Percentiles rank a stretch among this genome's conserved stretches.
These are phyloP conservation scores for Vanrija humicola DNA, from an alignment of 1,284 basidiomycete genomes.

Conservation along the genomic window DNA sequence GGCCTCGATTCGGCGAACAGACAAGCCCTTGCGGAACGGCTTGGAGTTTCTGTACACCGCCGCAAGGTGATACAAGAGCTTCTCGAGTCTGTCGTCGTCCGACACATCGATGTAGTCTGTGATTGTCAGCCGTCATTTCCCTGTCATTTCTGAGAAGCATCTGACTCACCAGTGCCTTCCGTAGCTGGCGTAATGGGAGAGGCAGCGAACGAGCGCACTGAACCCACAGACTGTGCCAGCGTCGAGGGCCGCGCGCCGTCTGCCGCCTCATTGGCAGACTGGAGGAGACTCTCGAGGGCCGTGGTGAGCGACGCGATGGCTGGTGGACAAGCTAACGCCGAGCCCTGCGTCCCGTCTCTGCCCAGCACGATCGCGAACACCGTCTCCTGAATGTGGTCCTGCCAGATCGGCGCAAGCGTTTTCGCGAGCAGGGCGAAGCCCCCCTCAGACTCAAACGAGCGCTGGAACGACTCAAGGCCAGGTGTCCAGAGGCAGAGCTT, in stretches of 20 bases:
- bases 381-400: constrained; percentile 28
- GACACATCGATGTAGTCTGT: not conserved
- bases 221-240: constrained; percentile 25
- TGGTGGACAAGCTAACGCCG: constrained; percentile 24
- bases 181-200: constrained; percentile 12
- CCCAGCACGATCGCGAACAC: constrained; percentile 33
- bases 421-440: constrained; percentile 43
- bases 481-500: constrained; percentile 33
- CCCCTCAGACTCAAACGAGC: constrained; percentile 46
- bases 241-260: constrained; percentile 21
- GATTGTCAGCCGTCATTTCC: not conserved
- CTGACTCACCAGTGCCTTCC: not conserved
- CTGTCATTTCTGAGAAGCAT: not conserved
- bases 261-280: constrained; percentile 24
- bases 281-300: constrained; percentile 37
- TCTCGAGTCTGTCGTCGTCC: constrained; percentile 26
- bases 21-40: constrained; percentile 33
- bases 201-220: constrained; percentile 23
- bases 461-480: constrained; percentile 38
- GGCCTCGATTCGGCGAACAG: constrained; percentile 35
- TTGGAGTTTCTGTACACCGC: constrained; percentile 27
- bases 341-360: constrained; percentile 8
- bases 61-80: constrained; percentile 32
- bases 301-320: constrained; percentile 32
- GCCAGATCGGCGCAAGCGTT: constrained; percentile 38